Conservation (phyloP, 2,329 filamentous ascomycete genomes). For the Aspergillus sp. region DNA sequence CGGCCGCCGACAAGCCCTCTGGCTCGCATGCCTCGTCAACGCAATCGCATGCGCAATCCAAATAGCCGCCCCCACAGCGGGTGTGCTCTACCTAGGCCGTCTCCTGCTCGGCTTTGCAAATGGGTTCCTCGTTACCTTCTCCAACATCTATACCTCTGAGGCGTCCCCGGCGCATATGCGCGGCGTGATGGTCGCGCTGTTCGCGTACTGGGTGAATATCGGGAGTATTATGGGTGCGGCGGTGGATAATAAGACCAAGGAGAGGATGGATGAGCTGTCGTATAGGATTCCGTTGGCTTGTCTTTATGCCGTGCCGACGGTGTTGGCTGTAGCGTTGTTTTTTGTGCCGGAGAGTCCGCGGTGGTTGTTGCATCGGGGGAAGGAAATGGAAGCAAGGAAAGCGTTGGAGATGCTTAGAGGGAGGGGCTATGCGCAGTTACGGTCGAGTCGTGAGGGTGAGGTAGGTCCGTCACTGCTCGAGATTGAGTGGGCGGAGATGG, state of each 20-base stretch:
- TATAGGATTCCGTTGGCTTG: conserved; percentile 26
- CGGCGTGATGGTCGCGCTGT: neutral
- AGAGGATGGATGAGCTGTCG: conserved; percentile 21
- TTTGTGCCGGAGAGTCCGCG: conserved; percentile 30
- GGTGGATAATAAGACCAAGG: conserved; percentile 25
- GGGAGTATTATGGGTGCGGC: conserved; percentile 1
- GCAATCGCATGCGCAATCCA: neutral
- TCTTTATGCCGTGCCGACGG: conserved; percentile 23
- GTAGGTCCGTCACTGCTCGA: neutral
- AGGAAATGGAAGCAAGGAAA: conserved; percentile 10
- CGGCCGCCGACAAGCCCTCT: neutral
- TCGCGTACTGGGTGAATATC: conserved; percentile 3
- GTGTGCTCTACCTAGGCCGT: neutral
- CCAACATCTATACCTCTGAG: neutral
- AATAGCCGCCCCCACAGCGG: neutral
- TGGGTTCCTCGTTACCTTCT: neutral
- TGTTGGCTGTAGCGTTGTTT: conserved; percentile 25
- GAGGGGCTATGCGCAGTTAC: neutral
- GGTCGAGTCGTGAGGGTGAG: neutral
- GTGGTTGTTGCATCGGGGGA: conserved; percentile 26
- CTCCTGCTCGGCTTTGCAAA: neutral
- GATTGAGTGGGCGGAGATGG: neutral
- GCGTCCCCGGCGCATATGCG: neutral
- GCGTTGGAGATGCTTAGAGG: neutral
- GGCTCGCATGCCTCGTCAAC: neutral